A percentile compares a stretch with the other conserved stretches of the same genome.
Conservation (phyloP, 805 yeast species). For the Candida wancherniae region DNA sequence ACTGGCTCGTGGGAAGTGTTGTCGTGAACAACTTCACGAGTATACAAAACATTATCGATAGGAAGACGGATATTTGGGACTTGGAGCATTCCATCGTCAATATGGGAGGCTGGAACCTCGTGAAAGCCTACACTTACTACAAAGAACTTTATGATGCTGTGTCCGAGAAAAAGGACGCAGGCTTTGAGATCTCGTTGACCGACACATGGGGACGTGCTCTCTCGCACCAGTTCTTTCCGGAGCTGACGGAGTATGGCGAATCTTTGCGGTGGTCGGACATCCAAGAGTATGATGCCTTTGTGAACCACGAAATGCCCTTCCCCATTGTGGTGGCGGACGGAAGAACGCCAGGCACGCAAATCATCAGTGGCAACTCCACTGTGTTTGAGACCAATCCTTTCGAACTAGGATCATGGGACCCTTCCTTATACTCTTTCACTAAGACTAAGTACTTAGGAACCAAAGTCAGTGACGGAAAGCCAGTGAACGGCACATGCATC, state of each 20-base stretch:
- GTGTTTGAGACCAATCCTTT: constrained; percentile 36
- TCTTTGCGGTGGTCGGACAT: constrained; percentile 29
- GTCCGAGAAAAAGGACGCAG: constrained; percentile 31
- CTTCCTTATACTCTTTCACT: constrained; percentile 58
- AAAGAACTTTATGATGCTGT: constrained; percentile 26
- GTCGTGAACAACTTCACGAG: constrained; percentile 56
- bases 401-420: constrained; percentile 83
- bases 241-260: constrained; percentile 23
- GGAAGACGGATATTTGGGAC: constrained; percentile 31
- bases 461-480: constrained; percentile 53
- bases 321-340: constrained; percentile 38
- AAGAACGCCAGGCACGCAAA: constrained; percentile 29
- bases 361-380: constrained; percentile 33
- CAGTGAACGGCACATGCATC: constrained; percentile 46
- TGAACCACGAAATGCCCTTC: constrained; percentile 33
- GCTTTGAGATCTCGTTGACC: constrained; percentile 34
- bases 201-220: constrained; percentile 43
- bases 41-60: constrained; percentile 35
- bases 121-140: constrained; percentile 19
- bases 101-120: constrained; percentile 23
- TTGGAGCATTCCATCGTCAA: constrained; percentile 22
- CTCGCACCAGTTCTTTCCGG: constrained; percentile 34
- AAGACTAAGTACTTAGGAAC: constrained; percentile 71
- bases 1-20: constrained; percentile 63
- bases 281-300: constrained; percentile 22